Evolutionary conservation across 1,284 basidiomycete species (phyloP).

Genomic region (Ustilago sp.): DNA sequence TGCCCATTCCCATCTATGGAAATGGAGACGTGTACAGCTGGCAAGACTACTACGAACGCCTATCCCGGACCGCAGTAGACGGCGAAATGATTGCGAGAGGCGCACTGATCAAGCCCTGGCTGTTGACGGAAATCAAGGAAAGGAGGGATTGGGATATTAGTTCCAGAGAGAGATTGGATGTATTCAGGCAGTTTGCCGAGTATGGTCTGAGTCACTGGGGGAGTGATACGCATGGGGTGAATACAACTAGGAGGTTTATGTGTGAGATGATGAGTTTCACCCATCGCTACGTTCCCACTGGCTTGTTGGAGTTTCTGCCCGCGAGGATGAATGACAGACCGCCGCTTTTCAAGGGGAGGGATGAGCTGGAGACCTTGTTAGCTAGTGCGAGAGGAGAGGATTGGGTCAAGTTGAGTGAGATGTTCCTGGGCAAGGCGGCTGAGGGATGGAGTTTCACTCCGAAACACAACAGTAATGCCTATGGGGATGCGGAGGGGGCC

Average conservation of each 20-base stretch:
- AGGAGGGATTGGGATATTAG: constrained; percentile 86
- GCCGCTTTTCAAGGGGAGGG: constrained; percentile 84
- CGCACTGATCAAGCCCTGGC: constrained; percentile 84
- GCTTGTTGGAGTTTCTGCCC: constrained; percentile 87
- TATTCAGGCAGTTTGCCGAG: constrained; percentile 75
- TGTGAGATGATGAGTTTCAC: constrained; percentile 96
- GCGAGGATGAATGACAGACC: constrained; percentile 88
- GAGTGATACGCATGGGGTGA: constrained; percentile 76
- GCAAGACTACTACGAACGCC: constrained; percentile 82
- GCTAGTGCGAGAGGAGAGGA: constrained; percentile 84
- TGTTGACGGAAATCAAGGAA: constrained; percentile 94
- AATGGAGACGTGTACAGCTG: constrained; percentile 94
- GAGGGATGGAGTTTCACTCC: constrained; percentile 75
- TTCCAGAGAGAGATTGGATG: constrained; percentile 86
- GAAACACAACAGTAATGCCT: constrained; percentile 49
- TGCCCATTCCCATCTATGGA: constrained; percentile 90
- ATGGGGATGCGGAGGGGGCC: constrained; percentile 23
- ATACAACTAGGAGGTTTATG: constrained; percentile 91
- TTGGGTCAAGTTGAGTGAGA: constrained; percentile 94
- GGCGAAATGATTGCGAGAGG: constrained; percentile 95
- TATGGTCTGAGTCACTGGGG: constrained; percentile 68
- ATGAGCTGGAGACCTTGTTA: constrained; percentile 84
- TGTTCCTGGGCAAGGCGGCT: constrained; percentile 84
- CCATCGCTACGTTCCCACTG: constrained; percentile 92
- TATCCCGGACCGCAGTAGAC: constrained; percentile 84